Evolutionary conservation across 2,329 filamentous ascomycete species (phyloP).

Genomic region (Fusarium papillatum): DNA sequence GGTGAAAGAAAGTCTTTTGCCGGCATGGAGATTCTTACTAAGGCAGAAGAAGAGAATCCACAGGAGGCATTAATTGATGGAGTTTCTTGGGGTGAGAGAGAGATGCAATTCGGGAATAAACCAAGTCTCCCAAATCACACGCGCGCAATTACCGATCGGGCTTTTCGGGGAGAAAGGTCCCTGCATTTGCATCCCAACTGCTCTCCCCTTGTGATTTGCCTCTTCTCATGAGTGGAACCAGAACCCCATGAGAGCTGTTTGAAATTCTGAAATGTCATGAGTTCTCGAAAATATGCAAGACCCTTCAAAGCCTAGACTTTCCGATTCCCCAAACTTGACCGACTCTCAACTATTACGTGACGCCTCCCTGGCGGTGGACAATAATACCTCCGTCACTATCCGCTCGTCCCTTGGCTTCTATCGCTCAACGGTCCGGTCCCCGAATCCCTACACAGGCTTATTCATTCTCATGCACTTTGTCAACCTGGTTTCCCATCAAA

Average conservation of each 20-base stretch:
- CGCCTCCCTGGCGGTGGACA: no score
- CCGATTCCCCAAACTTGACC: neutral
- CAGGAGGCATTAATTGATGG: constrained; percentile 9
- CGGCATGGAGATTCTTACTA: neutral
- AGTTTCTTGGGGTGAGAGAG: neutral
- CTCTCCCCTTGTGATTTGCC: constrained; percentile 7
- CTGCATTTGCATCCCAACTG: constrained; percentile 29
- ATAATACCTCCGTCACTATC: neutral
- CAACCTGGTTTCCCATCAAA: neutral
- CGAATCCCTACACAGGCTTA: constrained; percentile 8
- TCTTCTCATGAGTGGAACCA: neutral
- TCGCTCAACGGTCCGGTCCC: neutral
- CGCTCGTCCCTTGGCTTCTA: neutral
- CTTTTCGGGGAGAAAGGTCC: constrained; percentile 23
- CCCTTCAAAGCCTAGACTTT: neutral
- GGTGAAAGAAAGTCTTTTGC: constrained; percentile 5
- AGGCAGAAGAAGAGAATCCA: neutral
- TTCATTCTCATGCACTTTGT: constrained; percentile 3
- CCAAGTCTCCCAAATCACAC: constrained; percentile 27
- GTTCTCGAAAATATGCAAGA: neutral
- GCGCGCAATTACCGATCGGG: constrained; percentile 36
- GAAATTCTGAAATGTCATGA: neutral
- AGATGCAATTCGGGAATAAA: constrained; percentile 8
- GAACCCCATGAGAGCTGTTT: neutral
- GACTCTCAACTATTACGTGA: neutral